phyloP scores from a whole-genome alignment of 2,329 filamentous ascomycete genomes.

The Pseudocercospora crystallina region DNA sequence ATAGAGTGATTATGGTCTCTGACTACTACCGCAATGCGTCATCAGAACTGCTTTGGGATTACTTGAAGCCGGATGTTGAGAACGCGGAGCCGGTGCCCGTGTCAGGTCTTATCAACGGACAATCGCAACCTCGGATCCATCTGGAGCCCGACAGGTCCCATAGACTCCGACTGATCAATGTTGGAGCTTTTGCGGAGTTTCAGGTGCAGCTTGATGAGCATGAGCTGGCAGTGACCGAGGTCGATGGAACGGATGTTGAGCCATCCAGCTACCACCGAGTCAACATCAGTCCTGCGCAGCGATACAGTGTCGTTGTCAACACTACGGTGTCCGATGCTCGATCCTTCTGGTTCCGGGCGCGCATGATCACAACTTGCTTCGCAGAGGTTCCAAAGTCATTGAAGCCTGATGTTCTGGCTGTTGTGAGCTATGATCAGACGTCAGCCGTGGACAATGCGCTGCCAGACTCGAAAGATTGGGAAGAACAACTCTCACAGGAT shows the following conservation, averaged over 20 bases:
- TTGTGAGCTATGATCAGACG: conserved; percentile 47
- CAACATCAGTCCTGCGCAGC: conserved; percentile 66
- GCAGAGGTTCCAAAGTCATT: conserved; percentile 50
- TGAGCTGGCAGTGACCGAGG: conserved; percentile 61
- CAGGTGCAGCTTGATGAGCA: conserved; percentile 67
- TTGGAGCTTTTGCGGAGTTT: conserved; percentile 65
- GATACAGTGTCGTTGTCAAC: conserved; percentile 65
- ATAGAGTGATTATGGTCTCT: conserved; percentile 63
- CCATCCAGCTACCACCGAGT: conserved; percentile 58
- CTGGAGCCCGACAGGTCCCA: conserved; percentile 51
- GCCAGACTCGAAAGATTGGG: conserved; percentile 52
- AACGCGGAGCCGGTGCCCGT: conserved; percentile 59
- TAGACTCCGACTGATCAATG: conserved; percentile 62
- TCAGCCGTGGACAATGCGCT: background rate
- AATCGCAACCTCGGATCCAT: conserved; percentile 33
- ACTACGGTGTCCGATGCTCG: conserved; percentile 43
- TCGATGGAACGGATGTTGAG: conserved; percentile 63
- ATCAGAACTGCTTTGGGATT: conserved; percentile 51
- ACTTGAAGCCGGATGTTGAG: conserved; percentile 51
- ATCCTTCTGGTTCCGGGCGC: conserved; percentile 53
- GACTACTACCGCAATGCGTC: conserved; percentile 66
- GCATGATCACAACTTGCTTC: conserved; percentile 62
- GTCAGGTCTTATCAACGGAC: conserved; percentile 45
- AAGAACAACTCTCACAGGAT: conserved; percentile 48
- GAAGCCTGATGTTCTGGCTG: conserved; percentile 50